Evolutionary conservation across 306 rosid species (phyloP), one percentile per base, ranked within the genome.

Genomic region (Quercus dentata): DNA sequence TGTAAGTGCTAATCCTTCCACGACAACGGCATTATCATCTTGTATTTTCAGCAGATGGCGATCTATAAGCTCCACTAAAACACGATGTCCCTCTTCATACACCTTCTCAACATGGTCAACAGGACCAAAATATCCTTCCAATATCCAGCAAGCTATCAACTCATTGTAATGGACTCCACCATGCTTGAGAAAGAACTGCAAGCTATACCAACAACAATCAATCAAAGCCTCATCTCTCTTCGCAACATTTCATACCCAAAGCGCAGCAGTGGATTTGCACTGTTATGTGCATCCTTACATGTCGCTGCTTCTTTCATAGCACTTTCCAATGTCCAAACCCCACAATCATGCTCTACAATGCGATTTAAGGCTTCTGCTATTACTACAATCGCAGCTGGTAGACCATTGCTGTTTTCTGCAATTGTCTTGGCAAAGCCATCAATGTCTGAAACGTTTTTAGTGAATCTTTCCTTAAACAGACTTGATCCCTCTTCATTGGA

Each of bases 121-220:
- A 18, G 30, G 44, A 63, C 59, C 84, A 6, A 85, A 57, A 61
- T 78, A 82, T 49, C 81, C 84, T 82, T 85, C 88, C 49, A 85
- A 55, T 75, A 82, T 82, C 89, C 89, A 86, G 61, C 70, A 79
- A 14, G 78, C 64, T 31, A 86, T 86, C 78, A 83, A 73, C 55
- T 80, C 86, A 31, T 80, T 79, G 84, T 80, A 80, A 80, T 80
- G 86, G 27, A 25, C 27, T 25, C 27, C 27, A 25, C 27, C 27
- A 27, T 74, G 69, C 13, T 38, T 56, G 61, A 44, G 1, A 35
- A 86, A 77, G 33, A 82, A 62, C 14, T 69, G 77, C 67, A 25
- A 15, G 70, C 80, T 38, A 59, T 79, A 82, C 84, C 84, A 73
- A n/a, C 56, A 79, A 74, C 86, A 86, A 51, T 77, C 65, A 1